phyloP scores from a whole-genome alignment of 2,329 filamentous ascomycete genomes.

The Apiospora hydei region DNA sequence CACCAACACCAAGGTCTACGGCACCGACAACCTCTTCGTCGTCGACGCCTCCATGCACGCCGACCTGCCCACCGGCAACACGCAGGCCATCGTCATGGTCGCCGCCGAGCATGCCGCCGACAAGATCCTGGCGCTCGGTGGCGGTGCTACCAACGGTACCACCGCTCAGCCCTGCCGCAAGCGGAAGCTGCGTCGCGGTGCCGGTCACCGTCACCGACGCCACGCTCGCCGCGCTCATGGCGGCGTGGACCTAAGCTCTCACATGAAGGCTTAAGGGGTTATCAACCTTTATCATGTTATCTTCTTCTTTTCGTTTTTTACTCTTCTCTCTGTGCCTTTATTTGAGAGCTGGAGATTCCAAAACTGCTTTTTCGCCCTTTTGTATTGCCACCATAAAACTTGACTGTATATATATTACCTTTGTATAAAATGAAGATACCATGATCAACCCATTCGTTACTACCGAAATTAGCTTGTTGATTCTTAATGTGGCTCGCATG shows the following conservation, averaged over 20 bases:
- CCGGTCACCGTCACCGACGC: not conserved
- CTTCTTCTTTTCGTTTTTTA: not conserved
- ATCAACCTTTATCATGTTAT: not conserved
- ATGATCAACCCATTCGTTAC: not conserved
- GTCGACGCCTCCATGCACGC: constrained; percentile 74
- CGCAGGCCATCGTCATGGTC: constrained; percentile 40
- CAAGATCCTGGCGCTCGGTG: constrained; percentile 39
- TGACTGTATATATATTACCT: constrained; percentile 13
- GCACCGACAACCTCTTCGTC: constrained; percentile 71
- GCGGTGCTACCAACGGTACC: not conserved
- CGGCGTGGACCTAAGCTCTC: not conserved
- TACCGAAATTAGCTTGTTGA: too few species aligned
- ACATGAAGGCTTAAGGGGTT: not conserved
- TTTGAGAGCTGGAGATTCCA: not conserved
- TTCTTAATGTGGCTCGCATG: not conserved
- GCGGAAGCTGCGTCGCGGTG: not conserved
- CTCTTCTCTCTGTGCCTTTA: too few species aligned
- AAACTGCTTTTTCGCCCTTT: not conserved
- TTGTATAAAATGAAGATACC: not conserved
- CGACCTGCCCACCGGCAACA: constrained; percentile 73
- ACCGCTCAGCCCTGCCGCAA: not conserved
- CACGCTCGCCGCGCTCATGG: not conserved
- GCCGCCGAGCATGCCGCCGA: constrained; percentile 44
- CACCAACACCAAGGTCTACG: constrained; percentile 68
- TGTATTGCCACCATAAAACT: not conserved